phyloP scores from a whole-genome alignment of 2,329 filamentous ascomycete genomes.

The Aaosphaeria pasadenensis region DNA sequence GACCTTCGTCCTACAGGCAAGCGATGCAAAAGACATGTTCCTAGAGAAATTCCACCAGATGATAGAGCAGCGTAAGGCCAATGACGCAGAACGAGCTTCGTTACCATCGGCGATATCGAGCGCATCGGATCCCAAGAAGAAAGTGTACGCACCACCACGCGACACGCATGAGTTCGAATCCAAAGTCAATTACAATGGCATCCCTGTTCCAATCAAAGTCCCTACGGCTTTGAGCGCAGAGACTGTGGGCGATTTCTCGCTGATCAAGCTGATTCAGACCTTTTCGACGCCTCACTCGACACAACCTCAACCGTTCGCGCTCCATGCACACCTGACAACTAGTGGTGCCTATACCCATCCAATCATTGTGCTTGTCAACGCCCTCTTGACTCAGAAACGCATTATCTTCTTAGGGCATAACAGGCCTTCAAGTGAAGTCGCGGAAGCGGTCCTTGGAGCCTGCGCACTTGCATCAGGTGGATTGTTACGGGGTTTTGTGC shows the following conservation, averaged over 20 bases:
- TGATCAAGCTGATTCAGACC: conserved; percentile 95
- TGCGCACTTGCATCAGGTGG: conserved; percentile 92
- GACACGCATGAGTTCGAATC: conserved; percentile 99
- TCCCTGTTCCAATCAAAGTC: conserved; percentile 94
- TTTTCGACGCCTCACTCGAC: conserved; percentile 83
- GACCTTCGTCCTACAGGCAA: conserved; percentile 79
- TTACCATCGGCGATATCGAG: conserved; percentile 30
- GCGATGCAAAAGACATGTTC: conserved; percentile 93
- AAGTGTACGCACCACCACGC: conserved; percentile 72
- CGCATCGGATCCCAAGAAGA: conserved; percentile 48
- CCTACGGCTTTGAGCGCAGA: conserved; percentile 91
- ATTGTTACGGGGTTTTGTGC: conserved; percentile 86
- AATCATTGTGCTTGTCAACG: conserved; percentile 91
- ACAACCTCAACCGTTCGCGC: conserved; percentile 75
- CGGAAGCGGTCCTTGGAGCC: conserved; percentile 95
- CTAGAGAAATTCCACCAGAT: conserved; percentile 97
- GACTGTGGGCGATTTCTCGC: conserved; percentile 94
- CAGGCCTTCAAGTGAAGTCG: conserved; percentile 90
- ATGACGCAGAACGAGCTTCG: conserved; percentile 50
- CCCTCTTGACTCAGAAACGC: conserved; percentile 91
- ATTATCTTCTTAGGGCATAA: conserved; percentile 96
- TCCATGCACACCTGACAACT: conserved; percentile 91
- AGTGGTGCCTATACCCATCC: conserved; percentile 88
- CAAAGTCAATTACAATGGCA: conserved; percentile 91
- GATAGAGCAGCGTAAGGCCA: conserved; percentile 75